Evolutionary conservation across 2,329 filamentous ascomycete genomes (phyloP), one percentile per base, ranked within the genome.

Genomic region (Teratosphaeria viscida): DNA sequence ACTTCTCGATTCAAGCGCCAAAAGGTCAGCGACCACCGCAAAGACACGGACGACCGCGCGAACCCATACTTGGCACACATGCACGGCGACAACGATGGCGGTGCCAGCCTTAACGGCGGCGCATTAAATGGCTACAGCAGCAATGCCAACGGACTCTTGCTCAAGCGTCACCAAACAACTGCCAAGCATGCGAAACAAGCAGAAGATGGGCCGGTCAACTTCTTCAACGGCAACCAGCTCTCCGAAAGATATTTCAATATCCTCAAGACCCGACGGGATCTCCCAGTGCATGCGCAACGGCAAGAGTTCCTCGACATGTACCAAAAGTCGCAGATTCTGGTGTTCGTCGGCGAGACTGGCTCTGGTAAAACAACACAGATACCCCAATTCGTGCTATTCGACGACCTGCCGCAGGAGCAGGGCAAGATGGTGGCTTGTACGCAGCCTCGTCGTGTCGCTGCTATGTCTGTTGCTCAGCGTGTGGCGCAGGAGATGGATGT

Each of bases 291-390:
- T 75, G 87, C 90, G 71, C 94, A 99, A 76, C 86, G 91, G 81
- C 89, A 75, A 67, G 94, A 99, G 73, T 99, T 99, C 72, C 82
- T 99, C 61, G 80, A 92, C 71, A 84, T 95, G 70, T 99, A 95
- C 77, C 95, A 99, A 70, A 85, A 88, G 69, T 90, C 87, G 27
- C 94, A 99, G 77, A 96, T 99, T 67, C 85, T 99, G 62, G 94
- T 99, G 69, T 96, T 99, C 71, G 94, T 99, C 65, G 94, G 94
- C 79, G 94, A 99, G 81, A 99, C 94, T 8, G 94, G 95, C 84
- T 99, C 94, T 66, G 94, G 94, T 78, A 99, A 99, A 80, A 99
- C 94, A 4, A 99, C 94, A 0, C 94, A 99, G 79, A 97, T 99
- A 62, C 94, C 94, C 1, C 94, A 99, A 75, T 99, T 96, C 74